Conservation (phyloP, 495 filamentous ascomycete species). For the Letharia lupina region DNA sequence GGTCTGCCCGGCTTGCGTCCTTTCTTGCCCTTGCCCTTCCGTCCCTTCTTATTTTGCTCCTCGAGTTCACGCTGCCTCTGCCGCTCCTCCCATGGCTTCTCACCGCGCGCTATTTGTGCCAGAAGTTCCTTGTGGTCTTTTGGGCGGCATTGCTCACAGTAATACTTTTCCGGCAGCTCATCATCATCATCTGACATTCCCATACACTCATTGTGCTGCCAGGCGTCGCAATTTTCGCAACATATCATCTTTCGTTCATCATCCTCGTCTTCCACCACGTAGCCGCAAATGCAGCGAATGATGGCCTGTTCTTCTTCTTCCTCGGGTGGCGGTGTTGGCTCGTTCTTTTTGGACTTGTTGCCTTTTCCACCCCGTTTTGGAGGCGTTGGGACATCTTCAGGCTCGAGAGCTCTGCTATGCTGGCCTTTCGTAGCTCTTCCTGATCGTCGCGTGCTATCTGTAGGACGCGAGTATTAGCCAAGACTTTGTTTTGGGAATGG, state of each 20-base stretch:
- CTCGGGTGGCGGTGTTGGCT: conserved; percentile 43
- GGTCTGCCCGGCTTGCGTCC: conserved; percentile 22
- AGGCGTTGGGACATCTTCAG: conserved; percentile 45
- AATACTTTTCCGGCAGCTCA: conserved; percentile 70
- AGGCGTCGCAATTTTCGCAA: conserved; percentile 82
- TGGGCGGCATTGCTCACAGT: conserved; percentile 81
- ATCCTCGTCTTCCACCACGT: conserved; percentile 72
- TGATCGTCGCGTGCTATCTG: conserved; percentile 55
- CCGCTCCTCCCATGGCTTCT: conserved; percentile 76
- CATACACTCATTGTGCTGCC: conserved; percentile 97
- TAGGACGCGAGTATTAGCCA: conserved; percentile 1
- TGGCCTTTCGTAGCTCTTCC: conserved; percentile 93
- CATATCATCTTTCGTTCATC: conserved; percentile 78
- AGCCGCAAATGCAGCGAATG: conserved; percentile 90
- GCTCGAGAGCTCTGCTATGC: conserved; percentile 72
- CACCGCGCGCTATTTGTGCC: conserved; percentile 63
- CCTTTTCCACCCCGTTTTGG: conserved; percentile 57
- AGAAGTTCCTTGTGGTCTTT: conserved; percentile 71
- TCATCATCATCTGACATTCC: conserved; percentile 69
- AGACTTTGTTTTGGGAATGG: background rate
- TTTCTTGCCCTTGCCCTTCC: conserved; percentile 35
- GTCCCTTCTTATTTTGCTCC: conserved; percentile 44
- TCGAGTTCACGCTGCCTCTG: conserved; percentile 45
- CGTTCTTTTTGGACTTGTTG: conserved; percentile 45
- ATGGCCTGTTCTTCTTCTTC: conserved; percentile 64